A percentile compares a stretch with the other conserved stretches of the same genome.
phyloP scores from a whole-genome alignment of 2,329 filamentous ascomycete species.

The Cordyceps militaris region DNA sequence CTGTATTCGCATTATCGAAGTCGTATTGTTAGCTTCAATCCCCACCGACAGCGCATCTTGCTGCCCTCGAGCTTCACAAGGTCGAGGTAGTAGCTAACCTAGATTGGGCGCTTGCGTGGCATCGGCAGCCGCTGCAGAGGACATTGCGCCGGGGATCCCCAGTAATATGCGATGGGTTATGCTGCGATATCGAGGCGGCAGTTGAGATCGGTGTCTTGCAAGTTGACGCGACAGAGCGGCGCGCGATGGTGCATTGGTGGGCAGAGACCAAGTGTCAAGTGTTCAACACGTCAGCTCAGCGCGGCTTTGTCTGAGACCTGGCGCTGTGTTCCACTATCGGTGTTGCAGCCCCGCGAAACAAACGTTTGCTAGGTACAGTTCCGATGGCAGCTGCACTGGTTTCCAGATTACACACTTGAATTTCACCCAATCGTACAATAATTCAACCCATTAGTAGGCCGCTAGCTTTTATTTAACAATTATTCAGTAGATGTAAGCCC shows the following conservation, averaged over 20 bases:
- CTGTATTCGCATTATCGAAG: constrained; percentile 9
- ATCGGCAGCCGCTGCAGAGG: constrained; percentile 30
- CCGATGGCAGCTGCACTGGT: background rate
- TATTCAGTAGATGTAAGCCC: background rate
- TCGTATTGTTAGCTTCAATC: constrained; percentile 17
- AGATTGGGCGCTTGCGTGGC: constrained; percentile 29
- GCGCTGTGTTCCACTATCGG: background rate
- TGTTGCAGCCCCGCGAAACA: background rate
- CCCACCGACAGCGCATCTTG: background rate
- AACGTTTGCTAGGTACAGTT: background rate
- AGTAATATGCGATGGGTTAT: background rate
- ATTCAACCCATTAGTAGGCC: background rate
- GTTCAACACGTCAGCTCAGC: background rate
- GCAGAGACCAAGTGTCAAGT: background rate
- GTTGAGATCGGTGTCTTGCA: constrained; percentile 10
- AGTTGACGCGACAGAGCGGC: constrained; percentile 10
- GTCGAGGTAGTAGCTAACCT: constrained; percentile 23
- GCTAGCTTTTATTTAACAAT: background rate
- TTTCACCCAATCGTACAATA: background rate
- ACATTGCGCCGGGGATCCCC: constrained; percentile 25
- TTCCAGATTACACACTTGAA: background rate
- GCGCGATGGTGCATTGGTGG: background rate
- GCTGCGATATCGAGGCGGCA: constrained; percentile 20
- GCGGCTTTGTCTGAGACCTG: background rate
- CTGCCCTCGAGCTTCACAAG: background rate